Conservation (phyloP, 1,284 basidiomycete species). For the Ustilago cynodontis region DNA sequence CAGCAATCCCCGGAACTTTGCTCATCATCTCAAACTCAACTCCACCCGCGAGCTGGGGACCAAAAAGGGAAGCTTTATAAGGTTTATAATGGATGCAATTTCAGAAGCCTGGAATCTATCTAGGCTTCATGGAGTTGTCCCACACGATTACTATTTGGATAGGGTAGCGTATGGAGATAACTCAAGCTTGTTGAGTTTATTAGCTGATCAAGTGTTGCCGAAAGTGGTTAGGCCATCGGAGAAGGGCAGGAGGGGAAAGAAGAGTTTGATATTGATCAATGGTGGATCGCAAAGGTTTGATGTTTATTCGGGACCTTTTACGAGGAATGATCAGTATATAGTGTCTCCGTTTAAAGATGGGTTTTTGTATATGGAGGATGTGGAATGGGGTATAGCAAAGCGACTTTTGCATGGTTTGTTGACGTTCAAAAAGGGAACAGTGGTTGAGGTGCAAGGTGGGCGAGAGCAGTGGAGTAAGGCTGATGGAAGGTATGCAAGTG, state of each 20-base stretch:
- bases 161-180: conserved; percentile 54
- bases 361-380: conserved; percentile 63
- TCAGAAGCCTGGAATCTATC: conserved; percentile 63
- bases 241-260: conserved; percentile 34
- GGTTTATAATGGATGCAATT: conserved; percentile 61
- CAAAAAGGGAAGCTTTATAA: conserved; percentile 57
- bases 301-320: conserved; percentile 63
- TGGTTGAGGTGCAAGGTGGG: conserved; percentile 44
- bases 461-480: conserved; percentile 36
- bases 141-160: conserved; percentile 68
- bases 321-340: conserved; percentile 68
- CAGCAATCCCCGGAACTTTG: conserved; percentile 71
- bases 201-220: conserved; percentile 60
- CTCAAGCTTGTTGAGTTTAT: conserved; percentile 59
- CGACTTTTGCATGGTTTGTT: conserved; percentile 49
- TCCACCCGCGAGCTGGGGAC: conserved; percentile 57
- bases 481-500: conserved; percentile 39
- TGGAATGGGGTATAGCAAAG: conserved; percentile 58
- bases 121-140: conserved; percentile 59
- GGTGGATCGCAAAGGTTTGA: conserved; percentile 67
- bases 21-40: conserved; percentile 49
- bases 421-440: conserved; percentile 46
- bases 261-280: conserved; percentile 66
- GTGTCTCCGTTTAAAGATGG: conserved; percentile 64
- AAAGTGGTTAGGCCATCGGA: conserved; percentile 64